Percentiles rank a stretch among this genome's conserved stretches.
These are phyloP conservation scores for Fusarium musae DNA, from an alignment of 2,329 filamentous ascomycete species.

Conservation along the genomic window DNA sequence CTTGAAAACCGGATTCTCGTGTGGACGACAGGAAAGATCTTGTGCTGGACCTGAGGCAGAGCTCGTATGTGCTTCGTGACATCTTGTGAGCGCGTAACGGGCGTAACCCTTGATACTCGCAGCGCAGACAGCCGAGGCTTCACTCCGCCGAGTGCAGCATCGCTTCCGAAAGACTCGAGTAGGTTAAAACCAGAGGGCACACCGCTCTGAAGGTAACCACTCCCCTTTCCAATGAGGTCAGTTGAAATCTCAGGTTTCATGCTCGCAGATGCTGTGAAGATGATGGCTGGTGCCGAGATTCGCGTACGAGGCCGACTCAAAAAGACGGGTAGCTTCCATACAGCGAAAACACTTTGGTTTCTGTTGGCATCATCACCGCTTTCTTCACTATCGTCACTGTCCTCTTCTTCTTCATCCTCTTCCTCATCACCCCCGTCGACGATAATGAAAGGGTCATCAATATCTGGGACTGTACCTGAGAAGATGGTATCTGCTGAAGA, in stretches of 20 bases:
- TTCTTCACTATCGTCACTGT: conserved; percentile 50
- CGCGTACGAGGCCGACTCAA: conserved; percentile 70
- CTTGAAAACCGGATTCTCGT: conserved; percentile 78
- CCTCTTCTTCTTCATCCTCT: conserved; percentile 13
- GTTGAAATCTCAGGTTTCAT: conserved; percentile 61
- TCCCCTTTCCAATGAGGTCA: conserved; percentile 48
- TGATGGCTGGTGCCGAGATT: conserved; percentile 72
- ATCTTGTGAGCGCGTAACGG: conserved; percentile 71
- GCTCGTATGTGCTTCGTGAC: conserved; percentile 72
- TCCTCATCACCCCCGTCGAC: conserved; percentile 53
- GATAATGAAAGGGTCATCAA: conserved; percentile 62
- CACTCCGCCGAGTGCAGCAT: conserved; percentile 70
- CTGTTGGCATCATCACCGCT: conserved; percentile 29
- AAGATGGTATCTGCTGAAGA: conserved; percentile 69
- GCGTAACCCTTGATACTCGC: conserved; percentile 79
- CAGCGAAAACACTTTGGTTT: conserved; percentile 59
- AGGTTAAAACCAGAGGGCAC: conserved; percentile 78
- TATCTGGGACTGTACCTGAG: conserved; percentile 62
- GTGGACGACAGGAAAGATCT: conserved; percentile 75
- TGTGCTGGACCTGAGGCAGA: conserved; percentile 70
- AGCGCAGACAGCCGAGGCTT: conserved; percentile 77
- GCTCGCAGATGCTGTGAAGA: conserved; percentile 71
- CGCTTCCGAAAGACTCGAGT: conserved; percentile 77
- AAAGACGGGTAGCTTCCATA: conserved; percentile 71
- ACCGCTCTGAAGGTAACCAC: conserved; percentile 76